phyloP scores from a whole-genome alignment of 176 grass and related monocot species.

The Oryza brachyantha region DNA sequence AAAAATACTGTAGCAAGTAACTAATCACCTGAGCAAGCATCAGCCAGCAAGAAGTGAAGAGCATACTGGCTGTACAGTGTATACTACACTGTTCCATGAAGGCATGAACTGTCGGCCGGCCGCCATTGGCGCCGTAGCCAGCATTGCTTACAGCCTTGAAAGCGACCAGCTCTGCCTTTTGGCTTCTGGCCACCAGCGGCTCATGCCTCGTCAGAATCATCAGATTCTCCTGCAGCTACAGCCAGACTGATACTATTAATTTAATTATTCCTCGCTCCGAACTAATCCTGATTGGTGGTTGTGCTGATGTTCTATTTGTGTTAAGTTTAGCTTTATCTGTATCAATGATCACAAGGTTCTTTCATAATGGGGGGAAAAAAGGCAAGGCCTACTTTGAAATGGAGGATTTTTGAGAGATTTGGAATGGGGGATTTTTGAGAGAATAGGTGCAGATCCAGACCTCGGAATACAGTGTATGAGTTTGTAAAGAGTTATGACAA shows the following conservation, averaged over 20 bases:
- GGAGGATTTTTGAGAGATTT: neutral
- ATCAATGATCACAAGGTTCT: neutral
- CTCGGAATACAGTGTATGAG: too few species aligned
- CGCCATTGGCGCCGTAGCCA: neutral
- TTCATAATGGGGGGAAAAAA: neutral
- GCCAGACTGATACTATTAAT: neutral
- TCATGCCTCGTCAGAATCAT: conserved; percentile 26
- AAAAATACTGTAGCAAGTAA: neutral
- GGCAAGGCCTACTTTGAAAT: neutral
- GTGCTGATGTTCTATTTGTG: neutral
- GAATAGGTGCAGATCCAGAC: too few species aligned
- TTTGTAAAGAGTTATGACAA: too few species aligned
- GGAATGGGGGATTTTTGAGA: neutral
- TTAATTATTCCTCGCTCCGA: neutral
- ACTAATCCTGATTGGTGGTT: conserved; percentile 11
- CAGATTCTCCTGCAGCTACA: conserved; percentile 16
- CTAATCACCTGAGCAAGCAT: neutral
- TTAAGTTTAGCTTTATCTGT: neutral
- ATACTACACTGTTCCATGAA: neutral
- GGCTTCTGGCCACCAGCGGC: conserved; percentile 22
- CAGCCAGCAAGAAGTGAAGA: conserved; percentile 1
- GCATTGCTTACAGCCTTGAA: conserved; percentile 26
- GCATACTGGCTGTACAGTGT: neutral
- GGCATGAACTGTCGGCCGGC: conserved; percentile 22
- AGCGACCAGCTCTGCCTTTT: conserved; percentile 18